phyloP scores from a whole-genome alignment of 2,329 filamentous ascomycete genomes.

The Leptographium radiaticola region DNA sequence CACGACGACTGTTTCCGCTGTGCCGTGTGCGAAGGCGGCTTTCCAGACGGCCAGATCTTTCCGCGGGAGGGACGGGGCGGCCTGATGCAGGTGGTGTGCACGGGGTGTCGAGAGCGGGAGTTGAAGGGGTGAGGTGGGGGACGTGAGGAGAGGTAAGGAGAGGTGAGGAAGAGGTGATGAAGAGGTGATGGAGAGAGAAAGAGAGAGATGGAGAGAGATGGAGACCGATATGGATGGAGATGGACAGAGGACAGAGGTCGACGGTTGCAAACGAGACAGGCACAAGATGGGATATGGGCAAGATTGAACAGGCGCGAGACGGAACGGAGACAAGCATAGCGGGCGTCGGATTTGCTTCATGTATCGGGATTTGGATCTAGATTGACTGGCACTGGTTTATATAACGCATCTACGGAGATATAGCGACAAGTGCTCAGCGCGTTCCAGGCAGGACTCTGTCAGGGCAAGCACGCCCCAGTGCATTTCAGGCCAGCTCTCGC shows the following conservation, averaged over 20 bases:
- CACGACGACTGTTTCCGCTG: slow-evolving; percentile 88
- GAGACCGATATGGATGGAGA: background rate
- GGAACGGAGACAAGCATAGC: too few relatives aligned
- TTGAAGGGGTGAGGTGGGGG: slow-evolving; percentile 33
- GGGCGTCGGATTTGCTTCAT: background rate
- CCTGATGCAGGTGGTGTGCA: slow-evolving; percentile 43
- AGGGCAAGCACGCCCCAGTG: too few relatives aligned
- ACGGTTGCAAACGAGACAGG: background rate
- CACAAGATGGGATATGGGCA: background rate
- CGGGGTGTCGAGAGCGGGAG: slow-evolving; percentile 45
- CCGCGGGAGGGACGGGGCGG: slow-evolving; percentile 36
- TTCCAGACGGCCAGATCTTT: slow-evolving; percentile 54
- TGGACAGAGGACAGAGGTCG: background rate
- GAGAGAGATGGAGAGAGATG: background rate
- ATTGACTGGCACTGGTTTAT: background rate
- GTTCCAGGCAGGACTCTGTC: too few relatives aligned
- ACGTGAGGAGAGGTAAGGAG: slow-evolving; percentile 8
- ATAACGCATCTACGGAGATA: too few relatives aligned
- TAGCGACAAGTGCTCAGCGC: background rate
- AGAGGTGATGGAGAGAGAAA: background rate
- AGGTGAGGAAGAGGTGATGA: background rate
- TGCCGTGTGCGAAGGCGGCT: slow-evolving; percentile 43
- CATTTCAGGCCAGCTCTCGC: too few relatives aligned
- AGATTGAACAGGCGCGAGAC: too few relatives aligned
- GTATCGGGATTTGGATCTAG: background rate